These are phyloP conservation scores for Coccomyxa subellipsoidea DNA, from an alignment of 163 green algal species.

Conservation along the genomic window DNA sequence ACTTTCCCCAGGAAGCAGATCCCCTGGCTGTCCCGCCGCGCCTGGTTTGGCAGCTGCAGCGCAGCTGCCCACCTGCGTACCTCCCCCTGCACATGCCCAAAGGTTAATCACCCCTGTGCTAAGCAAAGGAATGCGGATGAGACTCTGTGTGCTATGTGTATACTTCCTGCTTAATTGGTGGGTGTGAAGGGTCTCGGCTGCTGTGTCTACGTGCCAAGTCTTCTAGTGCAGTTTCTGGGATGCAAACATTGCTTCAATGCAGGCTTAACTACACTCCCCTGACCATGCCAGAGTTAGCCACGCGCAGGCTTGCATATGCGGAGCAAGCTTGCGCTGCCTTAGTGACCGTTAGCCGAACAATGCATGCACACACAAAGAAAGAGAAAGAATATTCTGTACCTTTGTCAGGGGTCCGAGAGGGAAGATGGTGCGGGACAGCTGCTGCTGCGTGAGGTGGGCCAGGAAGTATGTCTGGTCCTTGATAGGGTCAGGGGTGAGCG, in stretches of 20 bases:
- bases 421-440: conserved; percentile 87
- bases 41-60: conserved; percentile 78
- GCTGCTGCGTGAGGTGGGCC: conserved; percentile 69
- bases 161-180: too few relatives aligned
- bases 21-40: conserved; percentile 93
- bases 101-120: too few relatives aligned
- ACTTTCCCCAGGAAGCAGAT: conserved; percentile 99
- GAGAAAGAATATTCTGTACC: background rate
- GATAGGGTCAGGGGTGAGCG: conserved; percentile 73
- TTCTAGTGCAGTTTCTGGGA: background rate
- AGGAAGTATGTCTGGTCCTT: conserved; percentile 99
- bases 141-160: too few relatives aligned
- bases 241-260: background rate
- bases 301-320: too few relatives aligned
- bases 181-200: background rate
- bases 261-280: background rate
- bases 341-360: background rate
- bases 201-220: background rate
- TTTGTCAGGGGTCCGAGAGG: conserved; percentile 89
- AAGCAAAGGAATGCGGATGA: too few relatives aligned
- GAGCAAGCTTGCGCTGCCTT: too few relatives aligned
- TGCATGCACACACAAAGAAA: background rate
- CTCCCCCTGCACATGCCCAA: conserved; percentile 32
- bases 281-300: background rate
- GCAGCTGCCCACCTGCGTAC: conserved; percentile 78